Evolutionary conservation across 2,329 filamentous ascomycete genomes (phyloP).

Genomic region (Botrytis elliptica): DNA sequence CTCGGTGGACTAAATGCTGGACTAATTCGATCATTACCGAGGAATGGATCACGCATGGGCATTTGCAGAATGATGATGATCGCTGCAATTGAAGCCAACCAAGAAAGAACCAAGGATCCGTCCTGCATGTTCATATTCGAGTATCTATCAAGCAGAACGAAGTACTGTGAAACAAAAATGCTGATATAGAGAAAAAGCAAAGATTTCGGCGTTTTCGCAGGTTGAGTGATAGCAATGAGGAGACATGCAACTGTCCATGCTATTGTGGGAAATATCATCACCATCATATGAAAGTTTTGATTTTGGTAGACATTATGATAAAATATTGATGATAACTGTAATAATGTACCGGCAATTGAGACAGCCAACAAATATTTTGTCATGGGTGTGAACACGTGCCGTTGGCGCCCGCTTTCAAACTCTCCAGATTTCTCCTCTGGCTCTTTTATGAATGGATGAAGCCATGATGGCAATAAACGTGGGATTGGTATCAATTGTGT

Average conservation of each 20-base stretch:
- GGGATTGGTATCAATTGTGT: constrained; percentile 31
- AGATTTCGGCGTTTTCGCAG: constrained; percentile 32
- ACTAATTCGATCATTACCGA: constrained; percentile 58
- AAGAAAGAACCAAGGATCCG: constrained; percentile 33
- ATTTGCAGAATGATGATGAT: constrained; percentile 60
- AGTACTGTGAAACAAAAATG: constrained; percentile 32
- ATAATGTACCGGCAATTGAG: constrained; percentile 41
- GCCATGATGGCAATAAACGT: constrained; percentile 48
- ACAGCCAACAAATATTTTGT: constrained; percentile 42
- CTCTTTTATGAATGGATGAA: constrained; percentile 51
- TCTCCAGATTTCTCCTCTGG: constrained; percentile 38
- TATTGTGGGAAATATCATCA: constrained; percentile 32
- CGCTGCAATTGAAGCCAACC: constrained; percentile 47
- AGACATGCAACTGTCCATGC: constrained; percentile 33
- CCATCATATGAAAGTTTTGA: constrained; percentile 41
- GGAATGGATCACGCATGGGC: constrained; percentile 63
- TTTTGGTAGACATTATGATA: constrained; percentile 29
- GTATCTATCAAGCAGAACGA: constrained; percentile 39
- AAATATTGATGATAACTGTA: constrained; percentile 39
- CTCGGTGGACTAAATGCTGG: constrained; percentile 55
- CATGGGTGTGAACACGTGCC: constrained; percentile 32
- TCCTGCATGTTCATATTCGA: constrained; percentile 23
- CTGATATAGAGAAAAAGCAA: constrained; percentile 29
- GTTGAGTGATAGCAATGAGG: constrained; percentile 30
- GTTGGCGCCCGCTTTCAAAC: constrained; percentile 34